Percentiles rank a stretch among this genome's conserved stretches.
Conservation (phyloP, 345 rosid genomes). For the Nasturtium officinale region DNA sequence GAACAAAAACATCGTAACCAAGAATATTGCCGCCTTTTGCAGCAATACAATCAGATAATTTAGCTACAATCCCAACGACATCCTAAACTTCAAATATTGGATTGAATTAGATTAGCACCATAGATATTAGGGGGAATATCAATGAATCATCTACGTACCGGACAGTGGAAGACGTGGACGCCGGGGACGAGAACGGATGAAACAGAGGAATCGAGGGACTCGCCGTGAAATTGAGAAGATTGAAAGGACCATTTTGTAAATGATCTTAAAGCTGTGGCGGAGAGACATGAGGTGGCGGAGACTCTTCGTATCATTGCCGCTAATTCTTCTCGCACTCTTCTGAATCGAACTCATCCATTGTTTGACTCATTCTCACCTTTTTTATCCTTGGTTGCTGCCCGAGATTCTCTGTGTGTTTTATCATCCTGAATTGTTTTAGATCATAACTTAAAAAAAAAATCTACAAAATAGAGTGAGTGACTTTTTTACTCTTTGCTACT, state of each 20-base stretch:
- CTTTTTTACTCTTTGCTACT: neutral
- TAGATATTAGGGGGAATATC: neutral
- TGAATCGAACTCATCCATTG: neutral
- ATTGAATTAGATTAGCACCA: neutral
- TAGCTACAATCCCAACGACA: slow-evolving; percentile 86
- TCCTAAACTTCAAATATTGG: slow-evolving; percentile 52
- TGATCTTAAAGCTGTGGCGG: slow-evolving; percentile 45
- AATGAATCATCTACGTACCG: slow-evolving; percentile 51
- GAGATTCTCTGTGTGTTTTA: neutral
- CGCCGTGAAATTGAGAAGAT: slow-evolving; percentile 49
- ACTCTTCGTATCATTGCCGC: slow-evolving; percentile 50
- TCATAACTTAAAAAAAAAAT: neutral
- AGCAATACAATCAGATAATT: slow-evolving; percentile 89
- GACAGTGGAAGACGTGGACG: slow-evolving; percentile 92
- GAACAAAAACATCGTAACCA: slow-evolving; percentile 87
- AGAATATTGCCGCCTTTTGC: slow-evolving; percentile 93
- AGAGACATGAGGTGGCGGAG: slow-evolving; percentile 43
- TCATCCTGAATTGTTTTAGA: neutral
- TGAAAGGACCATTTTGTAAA: slow-evolving; percentile 56
- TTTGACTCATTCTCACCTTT: neutral
- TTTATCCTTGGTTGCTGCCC: neutral
- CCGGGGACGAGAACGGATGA: slow-evolving; percentile 64
- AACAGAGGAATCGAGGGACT: slow-evolving; percentile 51
- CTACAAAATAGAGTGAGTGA: neutral
- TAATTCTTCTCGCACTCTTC: neutral